phyloP scores from a whole-genome alignment of 169 alveolate species.

The Besnoitia besnoiti region DNA sequence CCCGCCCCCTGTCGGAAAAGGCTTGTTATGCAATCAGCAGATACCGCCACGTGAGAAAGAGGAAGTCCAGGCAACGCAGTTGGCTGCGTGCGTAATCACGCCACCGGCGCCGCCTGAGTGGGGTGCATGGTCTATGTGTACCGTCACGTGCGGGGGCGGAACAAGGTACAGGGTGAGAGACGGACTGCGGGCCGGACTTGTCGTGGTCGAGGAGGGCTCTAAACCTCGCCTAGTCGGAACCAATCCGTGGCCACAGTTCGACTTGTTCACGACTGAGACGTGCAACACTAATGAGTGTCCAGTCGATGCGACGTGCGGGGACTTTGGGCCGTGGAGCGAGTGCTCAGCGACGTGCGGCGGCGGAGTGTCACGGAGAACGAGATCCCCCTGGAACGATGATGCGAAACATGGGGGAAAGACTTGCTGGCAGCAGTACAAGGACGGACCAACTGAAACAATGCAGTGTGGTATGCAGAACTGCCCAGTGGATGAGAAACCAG shows the following conservation, averaged over 20 bases:
- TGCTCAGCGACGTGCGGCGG: constrained; percentile 74
- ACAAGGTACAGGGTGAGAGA: constrained; percentile 54
- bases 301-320: constrained; percentile 65
- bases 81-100: constrained; percentile 52
- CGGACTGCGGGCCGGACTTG: constrained; percentile 38
- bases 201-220: background rate
- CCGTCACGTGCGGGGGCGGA: constrained; percentile 76
- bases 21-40: constrained; percentile 58
- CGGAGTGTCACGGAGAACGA: constrained; percentile 68
- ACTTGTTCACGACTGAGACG: constrained; percentile 2
- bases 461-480: constrained; percentile 59
- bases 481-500: constrained; percentile 69
- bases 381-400: constrained; percentile 63
- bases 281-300: constrained; percentile 67
- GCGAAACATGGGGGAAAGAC: constrained; percentile 57
- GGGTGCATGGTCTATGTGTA: constrained; percentile 74
- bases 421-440: constrained; percentile 61
- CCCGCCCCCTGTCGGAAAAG: constrained; percentile 60
- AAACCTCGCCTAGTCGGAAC: background rate
- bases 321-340: constrained; percentile 62
- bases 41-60: constrained; percentile 7
- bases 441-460: background rate
- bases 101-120: constrained; percentile 62
- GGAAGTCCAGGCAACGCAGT: constrained; percentile 23
- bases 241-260: background rate